Evolutionary conservation across 1,284 basidiomycete species (phyloP).

Genomic region (Gymnopus androsaceus): DNA sequence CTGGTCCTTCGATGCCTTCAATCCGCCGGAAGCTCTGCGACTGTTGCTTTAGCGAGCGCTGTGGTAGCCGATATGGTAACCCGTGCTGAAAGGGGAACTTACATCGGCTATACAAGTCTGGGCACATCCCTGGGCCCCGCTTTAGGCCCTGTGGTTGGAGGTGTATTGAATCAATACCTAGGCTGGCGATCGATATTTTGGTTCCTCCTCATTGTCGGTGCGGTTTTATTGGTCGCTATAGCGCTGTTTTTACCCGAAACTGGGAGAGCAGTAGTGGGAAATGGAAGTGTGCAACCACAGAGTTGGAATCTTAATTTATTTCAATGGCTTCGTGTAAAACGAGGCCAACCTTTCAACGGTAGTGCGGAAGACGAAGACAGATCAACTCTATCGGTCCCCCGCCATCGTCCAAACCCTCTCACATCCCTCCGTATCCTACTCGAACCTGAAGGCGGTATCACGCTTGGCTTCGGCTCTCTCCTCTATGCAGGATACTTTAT

Average conservation of each 20-base stretch:
- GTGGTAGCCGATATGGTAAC: conserved; percentile 3
- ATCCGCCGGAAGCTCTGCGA: conserved; percentile 1
- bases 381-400: background rate
- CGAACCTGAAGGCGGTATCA: background rate
- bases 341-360: background rate
- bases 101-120: background rate
- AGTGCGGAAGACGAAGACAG: background rate
- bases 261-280: background rate
- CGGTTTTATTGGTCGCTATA: background rate
- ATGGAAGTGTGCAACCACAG: background rate
- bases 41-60: conserved; percentile 1
- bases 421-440: background rate
- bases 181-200: conserved; percentile 10
- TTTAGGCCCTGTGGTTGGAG: conserved; percentile 6
- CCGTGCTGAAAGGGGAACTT: background rate
- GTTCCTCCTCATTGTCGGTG: background rate
- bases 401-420: background rate
- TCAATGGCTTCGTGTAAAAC: background rate
- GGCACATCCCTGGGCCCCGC: conserved; percentile 1
- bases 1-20: conserved; percentile 3
- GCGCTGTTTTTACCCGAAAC: conserved; percentile 4
- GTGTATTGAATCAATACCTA: conserved; percentile 1
- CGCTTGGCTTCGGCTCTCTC: background rate
- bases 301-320: background rate
- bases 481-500: background rate